Base-by-base conservation (phyloP, 331 rosid species). In the Prunus yedoensis region DNA sequence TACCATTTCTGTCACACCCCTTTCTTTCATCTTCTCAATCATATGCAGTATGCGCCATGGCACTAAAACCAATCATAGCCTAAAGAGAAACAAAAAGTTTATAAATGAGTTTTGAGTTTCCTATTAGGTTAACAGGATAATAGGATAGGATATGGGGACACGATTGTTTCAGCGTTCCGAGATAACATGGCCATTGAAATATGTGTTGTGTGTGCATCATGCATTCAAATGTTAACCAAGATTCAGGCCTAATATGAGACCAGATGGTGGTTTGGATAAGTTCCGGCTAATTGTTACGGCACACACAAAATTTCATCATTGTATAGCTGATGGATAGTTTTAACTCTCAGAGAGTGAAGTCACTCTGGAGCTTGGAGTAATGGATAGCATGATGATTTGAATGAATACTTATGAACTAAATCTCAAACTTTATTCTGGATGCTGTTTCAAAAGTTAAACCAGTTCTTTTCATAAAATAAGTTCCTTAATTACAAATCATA, bases 1-100 rank as follows among this genome's bases (percentile, higher is more conserved):
- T 89, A 82, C 68, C 56, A 27, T 14, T 21, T 30, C n/a, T 32
- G n/a, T 64, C 53, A 13, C 30, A 15, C 23, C 30, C 43, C 17
- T 43, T 16, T 27, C 16, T 25, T 60, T 25, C 13, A 25, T 73
- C 46, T 25, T 25, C 74, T 46, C 41, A 30, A 0, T 30, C 27
- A 21, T 50, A 23, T 72, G 41, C 38, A 5, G 68, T 28, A 63
- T 10, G 25, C 25, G 4, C 15, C 13, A 3, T 18, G 32, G 16
- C 23, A 20, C 16, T 35, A 5, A 35, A 28, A 30, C 17, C 30
- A 8, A 35, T 61, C 15, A 50, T 49, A 56, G 25, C 61, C 58
- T n/a, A 7, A 20, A 75, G 52, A 60, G 58, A 68, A 61, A 35
- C 75, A 66, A 46, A 41, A 59, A 66, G 21, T 43, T 30, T 52